Conservation (phyloP, 352 stramenopile species). For the Phytophthora ramorum region DNA sequence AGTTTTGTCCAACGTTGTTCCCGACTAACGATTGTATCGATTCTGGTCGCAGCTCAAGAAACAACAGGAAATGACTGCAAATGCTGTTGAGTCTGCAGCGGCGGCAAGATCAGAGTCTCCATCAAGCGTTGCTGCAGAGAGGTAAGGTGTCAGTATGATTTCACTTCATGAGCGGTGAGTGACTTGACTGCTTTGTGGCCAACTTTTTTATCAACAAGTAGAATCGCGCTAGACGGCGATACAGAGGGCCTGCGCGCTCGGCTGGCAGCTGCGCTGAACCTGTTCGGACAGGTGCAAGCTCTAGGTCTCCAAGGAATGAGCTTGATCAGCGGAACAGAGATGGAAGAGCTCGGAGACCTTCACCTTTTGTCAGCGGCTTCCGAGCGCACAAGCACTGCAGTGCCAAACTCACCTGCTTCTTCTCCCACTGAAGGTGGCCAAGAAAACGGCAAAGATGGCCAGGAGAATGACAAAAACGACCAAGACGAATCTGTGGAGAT, state of each 20-base stretch:
- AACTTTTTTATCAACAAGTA: slow-evolving; percentile 15
- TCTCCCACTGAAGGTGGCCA: slow-evolving; percentile 10
- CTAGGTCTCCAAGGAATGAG: slow-evolving; percentile 28
- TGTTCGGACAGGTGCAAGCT: slow-evolving; percentile 39
- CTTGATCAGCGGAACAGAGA: slow-evolving; percentile 18
- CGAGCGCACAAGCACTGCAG: slow-evolving; percentile 5
- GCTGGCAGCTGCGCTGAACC: slow-evolving; percentile 28
- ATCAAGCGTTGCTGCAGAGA: slow-evolving; percentile 8
- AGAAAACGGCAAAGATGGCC: background rate
- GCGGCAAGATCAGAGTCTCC: slow-evolving; percentile 7
- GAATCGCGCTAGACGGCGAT: slow-evolving; percentile 22
- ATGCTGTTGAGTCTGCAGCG: background rate
- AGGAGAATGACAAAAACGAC: background rate
- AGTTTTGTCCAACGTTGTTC: background rate
- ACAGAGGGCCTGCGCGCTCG: slow-evolving; percentile 17
- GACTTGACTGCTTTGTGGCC: background rate
- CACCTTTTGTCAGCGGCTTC: slow-evolving; percentile 28
- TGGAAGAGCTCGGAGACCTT: slow-evolving; percentile 25
- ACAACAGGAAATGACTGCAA: slow-evolving; percentile 11
- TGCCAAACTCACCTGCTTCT: slow-evolving; percentile 20
- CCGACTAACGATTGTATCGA: slow-evolving; percentile 21
- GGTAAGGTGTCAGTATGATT: slow-evolving; percentile 16
- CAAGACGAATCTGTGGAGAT: background rate
- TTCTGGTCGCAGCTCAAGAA: slow-evolving; percentile 23
- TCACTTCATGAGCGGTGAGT: background rate